Conservation (phyloP, 345 rosid genomes). For the Linum tenue region DNA sequence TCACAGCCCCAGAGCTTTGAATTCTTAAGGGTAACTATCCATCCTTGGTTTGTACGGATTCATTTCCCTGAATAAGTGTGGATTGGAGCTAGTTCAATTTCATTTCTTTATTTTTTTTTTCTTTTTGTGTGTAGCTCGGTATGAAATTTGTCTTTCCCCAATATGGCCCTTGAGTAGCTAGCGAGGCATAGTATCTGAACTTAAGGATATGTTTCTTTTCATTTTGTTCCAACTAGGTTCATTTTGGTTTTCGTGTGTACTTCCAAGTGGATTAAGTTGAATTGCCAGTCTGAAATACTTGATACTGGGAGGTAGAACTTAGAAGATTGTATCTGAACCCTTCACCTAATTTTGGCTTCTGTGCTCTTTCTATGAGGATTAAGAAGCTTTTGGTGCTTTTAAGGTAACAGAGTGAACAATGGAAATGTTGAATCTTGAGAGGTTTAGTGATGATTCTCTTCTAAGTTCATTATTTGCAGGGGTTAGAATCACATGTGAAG, state of each 20-base stretch:
- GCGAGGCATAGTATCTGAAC: too few species aligned
- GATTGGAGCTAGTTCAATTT: background rate
- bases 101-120: background rate
- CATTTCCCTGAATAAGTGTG: background rate
- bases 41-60: background rate
- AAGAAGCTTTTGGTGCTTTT: background rate
- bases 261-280: too few species aligned
- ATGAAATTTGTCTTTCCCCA: background rate
- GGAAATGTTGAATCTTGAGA: background rate
- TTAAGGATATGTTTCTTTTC: too few species aligned
- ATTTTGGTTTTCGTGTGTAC: too few species aligned
- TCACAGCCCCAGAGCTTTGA: constrained; percentile 64
- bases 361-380: background rate
- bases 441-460: constrained; percentile 2
- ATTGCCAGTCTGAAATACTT: background rate
- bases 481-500: constrained; percentile 45
- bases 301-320: background rate
- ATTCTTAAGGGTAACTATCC: constrained; percentile 49
- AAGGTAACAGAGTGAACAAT: background rate
- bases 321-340: background rate
- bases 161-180: background rate
- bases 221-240: too few species aligned
- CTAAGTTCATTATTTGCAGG: constrained; percentile 30
- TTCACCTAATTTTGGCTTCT: too few species aligned
- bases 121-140: background rate